Evolutionary conservation across 305 asterid species (phyloP).

Genomic region (Withania somnifera): DNA sequence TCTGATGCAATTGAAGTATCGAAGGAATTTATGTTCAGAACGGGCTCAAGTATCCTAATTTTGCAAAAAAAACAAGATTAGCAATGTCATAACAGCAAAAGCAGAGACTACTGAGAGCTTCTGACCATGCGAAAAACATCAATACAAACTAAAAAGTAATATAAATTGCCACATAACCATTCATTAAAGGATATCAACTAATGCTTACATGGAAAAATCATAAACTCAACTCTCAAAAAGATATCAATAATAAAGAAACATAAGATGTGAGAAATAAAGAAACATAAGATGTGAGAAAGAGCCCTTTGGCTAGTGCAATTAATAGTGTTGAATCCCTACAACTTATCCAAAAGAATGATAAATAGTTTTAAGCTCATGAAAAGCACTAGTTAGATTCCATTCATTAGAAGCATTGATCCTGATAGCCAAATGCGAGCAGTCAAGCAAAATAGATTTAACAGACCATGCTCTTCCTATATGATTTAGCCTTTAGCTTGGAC

Average conservation of each 20-base stretch:
- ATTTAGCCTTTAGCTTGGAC: not conserved
- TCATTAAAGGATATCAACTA: not conserved
- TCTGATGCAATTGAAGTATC: constrained; percentile 22
- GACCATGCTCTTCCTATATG: not conserved
- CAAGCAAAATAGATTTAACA: not conserved
- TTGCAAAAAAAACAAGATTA: not conserved
- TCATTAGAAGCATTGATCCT: not conserved
- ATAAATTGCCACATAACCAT: not conserved
- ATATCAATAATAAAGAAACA: not conserved
- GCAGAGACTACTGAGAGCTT: not conserved
- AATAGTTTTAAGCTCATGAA: not conserved
- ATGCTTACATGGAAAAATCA: not conserved
- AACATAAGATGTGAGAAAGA: not conserved
- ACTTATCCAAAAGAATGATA: not conserved
- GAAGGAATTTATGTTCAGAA: constrained; percentile 26
- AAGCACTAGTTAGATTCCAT: not conserved
- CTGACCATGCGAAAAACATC: not conserved
- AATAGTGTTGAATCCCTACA: not conserved
- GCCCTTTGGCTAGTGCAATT: not conserved
- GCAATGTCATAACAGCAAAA: not conserved
- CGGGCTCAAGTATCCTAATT: constrained; percentile 45
- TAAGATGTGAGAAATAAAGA: not conserved
- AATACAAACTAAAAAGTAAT: not conserved
- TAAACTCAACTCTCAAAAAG: not conserved
- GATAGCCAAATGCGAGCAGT: not conserved